Base-by-base conservation (phyloP, 257 asterid genomes). In the Ehretia macrophylla region DNA sequence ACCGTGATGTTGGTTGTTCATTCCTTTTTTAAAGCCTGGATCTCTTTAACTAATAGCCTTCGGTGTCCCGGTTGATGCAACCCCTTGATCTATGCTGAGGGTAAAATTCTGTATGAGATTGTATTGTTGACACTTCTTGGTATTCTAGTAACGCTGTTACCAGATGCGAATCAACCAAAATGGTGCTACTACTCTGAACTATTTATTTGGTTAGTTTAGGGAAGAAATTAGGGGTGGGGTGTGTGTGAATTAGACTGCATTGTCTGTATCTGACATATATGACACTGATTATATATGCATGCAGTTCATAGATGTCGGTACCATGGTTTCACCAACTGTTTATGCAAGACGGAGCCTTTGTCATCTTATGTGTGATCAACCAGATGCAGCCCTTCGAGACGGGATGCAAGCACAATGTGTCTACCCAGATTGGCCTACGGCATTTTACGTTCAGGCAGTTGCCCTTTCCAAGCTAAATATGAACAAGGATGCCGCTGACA, bases 341-440 rank as follows among this genome's bases (percentile, higher is more conserved):
- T 90, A 84, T 75, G 95, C 91, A 16, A 77, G 98, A 14, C 68
- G 98, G 53, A 92, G 98, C 77, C 95, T 92, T 35, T 79, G 97
- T 67, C 76, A 88, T 72, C 90, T 92, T 21, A 85, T 91, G 98
- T 84, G 95, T 9, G 98, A 91, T 67, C 98, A 91, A 62, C 87
- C 98, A 1, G 96, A 85, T 63, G 96, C 95, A 10, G 96, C 96
- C 27, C 95, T 91, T 16, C 73, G 95, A 42, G 98, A 91, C 48
- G 96, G 96, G 55, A 90, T 90, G 98, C 98, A 90, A 78, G 95
- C 98, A 42, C 98, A 88, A 68, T 88, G 94, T 20, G 82, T 92
- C 32, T 75, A 75, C 65, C 93, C 95, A 5, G 97, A 88, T 54
- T 92, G 98, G 98, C 79, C 98, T 19, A 92, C 97, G 3, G 97